A percentile compares a stretch with the other conserved stretches of the same genome.
Evolutionary conservation across 2,329 filamentous ascomycete species (phyloP).

Genomic region (Aspergillus texensis): DNA sequence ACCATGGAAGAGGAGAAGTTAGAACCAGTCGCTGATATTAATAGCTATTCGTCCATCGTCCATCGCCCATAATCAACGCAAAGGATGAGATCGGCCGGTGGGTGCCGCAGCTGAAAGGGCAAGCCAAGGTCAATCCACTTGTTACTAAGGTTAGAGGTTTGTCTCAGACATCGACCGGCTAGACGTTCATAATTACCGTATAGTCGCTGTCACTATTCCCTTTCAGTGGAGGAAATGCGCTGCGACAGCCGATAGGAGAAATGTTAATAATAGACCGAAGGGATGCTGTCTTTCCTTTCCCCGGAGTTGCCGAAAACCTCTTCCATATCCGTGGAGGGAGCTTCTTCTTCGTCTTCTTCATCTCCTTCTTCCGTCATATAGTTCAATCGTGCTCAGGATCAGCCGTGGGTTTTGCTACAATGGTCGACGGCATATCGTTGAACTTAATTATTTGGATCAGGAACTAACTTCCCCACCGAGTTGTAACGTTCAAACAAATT

Average conservation of each 20-base stretch:
- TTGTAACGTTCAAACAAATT: neutral
- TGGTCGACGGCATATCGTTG: neutral
- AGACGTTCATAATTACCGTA: constrained; percentile 11
- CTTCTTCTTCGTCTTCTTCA: neutral
- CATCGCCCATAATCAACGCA: constrained; percentile 18
- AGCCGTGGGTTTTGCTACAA: neutral
- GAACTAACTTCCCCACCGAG: neutral
- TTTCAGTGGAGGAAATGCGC: constrained; percentile 3
- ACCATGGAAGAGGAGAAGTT: neutral
- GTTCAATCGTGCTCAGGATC: neutral
- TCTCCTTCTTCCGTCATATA: neutral
- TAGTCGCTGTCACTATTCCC: constrained; percentile 16
- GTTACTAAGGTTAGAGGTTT: constrained; percentile 24
- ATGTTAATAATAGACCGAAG: neutral
- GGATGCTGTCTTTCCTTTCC: neutral
- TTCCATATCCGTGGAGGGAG: neutral
- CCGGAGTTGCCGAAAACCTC: neutral
- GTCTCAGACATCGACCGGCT: constrained; percentile 24
- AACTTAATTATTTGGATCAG: neutral
- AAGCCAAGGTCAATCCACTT: constrained; percentile 14
- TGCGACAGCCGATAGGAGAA: neutral
- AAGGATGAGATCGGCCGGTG: constrained; percentile 23
- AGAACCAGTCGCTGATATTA: neutral
- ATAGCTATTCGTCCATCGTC: neutral
- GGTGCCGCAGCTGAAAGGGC: constrained; percentile 19